Base-by-base conservation (phyloP, 768 basidiomycete species). In the Podaxis mareebaensis region DNA sequence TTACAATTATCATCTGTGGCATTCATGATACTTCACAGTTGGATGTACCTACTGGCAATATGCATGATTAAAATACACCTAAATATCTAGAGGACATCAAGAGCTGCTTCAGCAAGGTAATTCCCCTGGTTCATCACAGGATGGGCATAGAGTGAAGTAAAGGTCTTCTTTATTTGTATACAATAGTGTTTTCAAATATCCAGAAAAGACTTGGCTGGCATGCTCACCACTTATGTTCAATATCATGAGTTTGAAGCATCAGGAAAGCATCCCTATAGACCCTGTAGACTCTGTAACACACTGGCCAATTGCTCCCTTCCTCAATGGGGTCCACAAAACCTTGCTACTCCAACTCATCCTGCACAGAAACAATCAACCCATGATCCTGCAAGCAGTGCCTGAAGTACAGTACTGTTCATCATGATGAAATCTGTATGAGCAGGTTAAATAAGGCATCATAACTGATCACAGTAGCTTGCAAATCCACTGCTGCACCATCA, bases 331-430 rank as follows among this genome's bases (percentile, higher is more conserved):
- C 94, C 94, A 97, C 49, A 95, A 76, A 70, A 85, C 81, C 74
- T 93, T 80, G 36, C 81, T 73, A 64, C 62, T 57, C 17, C 78
- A 82, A 68, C 40, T 77, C 75, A 63, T 78, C 72, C 67, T 78
- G 78, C 7, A 78, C 74, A 33, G 77, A 74, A 44, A 93, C 79
- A 20, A 98, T 86, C 71, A 98, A 72, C 2, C 86, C 87, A 67
- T 99, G 97, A 73, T 99, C 97, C 68, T 85, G 84, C 88, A 56
- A 99, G 76, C 30, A 96, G 78, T 6, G 92, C 84, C 48, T 90
- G 82, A 69, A 96, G 79, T 40, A 94, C 86, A 3, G 89, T 91
- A 67, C 96, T 95, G 72, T 88, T 95, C 44, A 91, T 89, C 8
- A 95, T 95, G 53, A 98, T 85, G 67, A 98, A 96, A 51, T 51